Evolutionary conservation across 352 stramenopile genomes (phyloP), one percentile per base, ranked within the genome.

Genomic region (Globisporangium sylvaticum): DNA sequence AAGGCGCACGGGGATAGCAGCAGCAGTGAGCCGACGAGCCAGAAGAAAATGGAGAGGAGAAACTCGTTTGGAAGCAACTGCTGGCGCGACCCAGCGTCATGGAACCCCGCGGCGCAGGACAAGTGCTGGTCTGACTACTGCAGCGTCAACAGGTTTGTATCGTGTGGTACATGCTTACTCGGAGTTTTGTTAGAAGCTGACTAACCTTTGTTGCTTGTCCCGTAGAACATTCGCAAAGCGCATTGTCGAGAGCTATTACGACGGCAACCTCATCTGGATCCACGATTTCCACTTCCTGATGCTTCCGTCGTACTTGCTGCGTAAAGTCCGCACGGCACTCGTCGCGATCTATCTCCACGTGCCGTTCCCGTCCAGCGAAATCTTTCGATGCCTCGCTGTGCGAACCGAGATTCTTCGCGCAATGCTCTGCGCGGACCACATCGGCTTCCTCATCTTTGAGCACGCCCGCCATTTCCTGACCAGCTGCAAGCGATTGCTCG

Each of bases 281-380:
- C 96, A 99, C 73, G 97, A 98, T 59, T 99, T 99, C 69, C 96
- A 99, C 77, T 89, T 99, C 42, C 84, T 99, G 65, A 96, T 99
- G 71, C 79, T 99, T 42, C 97, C 97, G 12, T 98, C 91, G 6
- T 99, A 98, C 64, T 76, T 99, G 46, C 90, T 96, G 25, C 83
- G 97, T 29, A 87, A 92, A 20, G 82, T 99, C 39, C 75, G 79
- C 0, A 96, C 89, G 27, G 95, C 96, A 22, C 92, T 98, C 66
- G 92, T 99, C 70, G 97, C 96, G 6, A 89, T 99, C 53, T 99
- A 99, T 77, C 75, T 99, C 22, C 97, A 99, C 71, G 98, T 97
- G 8, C 97, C 97, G 58, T 99, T 99, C 67, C 97, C 97, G 20
- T 98, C 91, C 25, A 98, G 92, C 15, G 97, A 99, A 75, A 99